Evolutionary conservation across 2,329 filamentous ascomycete species (phyloP).

Genomic region (Pyricularia grisea): DNA sequence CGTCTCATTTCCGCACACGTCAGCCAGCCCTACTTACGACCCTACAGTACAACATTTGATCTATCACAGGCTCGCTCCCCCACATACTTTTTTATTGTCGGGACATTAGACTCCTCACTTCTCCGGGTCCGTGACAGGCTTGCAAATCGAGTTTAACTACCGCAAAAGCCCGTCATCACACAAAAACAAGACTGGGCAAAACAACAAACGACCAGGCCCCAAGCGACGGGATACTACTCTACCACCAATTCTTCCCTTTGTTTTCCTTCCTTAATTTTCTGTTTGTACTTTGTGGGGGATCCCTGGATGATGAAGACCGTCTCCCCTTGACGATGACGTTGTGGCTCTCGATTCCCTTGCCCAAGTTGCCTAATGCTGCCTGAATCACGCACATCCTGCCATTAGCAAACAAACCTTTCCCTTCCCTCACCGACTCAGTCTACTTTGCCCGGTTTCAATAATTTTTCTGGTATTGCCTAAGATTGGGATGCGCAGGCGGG

Average conservation of each 20-base stretch:
- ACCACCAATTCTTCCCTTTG: neutral
- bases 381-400: neutral
- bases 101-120: neutral
- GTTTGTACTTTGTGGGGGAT: neutral
- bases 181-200: neutral
- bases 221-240: neutral
- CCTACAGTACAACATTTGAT: neutral
- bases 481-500: neutral
- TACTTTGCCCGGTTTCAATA: neutral
- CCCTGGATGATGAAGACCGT: neutral
- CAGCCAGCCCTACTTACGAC: neutral
- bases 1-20: neutral
- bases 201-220: neutral
- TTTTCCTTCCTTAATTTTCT: neutral
- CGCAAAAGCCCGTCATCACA: neutral
- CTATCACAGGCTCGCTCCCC: neutral
- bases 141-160: neutral
- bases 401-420: neutral
- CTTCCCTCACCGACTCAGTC: neutral
- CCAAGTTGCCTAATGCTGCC: neutral
- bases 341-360: neutral
- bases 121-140: neutral
- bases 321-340: neutral
- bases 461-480: neutral
- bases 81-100: neutral